Evolutionary conservation across 208 protist species (phyloP), one percentile per base, ranked within the genome.

Genomic region (Trypanosoma cruzi): DNA sequence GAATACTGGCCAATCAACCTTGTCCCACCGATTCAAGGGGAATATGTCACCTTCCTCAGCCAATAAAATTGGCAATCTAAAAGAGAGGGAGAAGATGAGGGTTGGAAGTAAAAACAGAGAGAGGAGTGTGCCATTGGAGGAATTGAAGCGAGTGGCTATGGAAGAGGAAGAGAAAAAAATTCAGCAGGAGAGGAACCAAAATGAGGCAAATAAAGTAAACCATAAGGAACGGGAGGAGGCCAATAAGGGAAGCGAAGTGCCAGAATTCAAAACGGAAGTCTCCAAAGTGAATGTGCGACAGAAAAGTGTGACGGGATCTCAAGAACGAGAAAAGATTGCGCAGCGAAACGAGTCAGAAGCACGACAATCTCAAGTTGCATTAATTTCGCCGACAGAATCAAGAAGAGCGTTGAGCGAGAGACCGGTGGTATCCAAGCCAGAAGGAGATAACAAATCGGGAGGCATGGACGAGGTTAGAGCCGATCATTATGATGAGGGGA

Each of bases 61-160:
- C 20, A 18, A 29, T 24, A 28, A 29, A 48, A 14, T 26, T 52
- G 18, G 13, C 6, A 6, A 14, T n/a, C 13, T 40, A 34, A 6
- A 26, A 11, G 44, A 34, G 22, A 16, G n/a, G 18, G n/a, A 48
- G n/a, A 11, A 29, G n/a, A 20, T 62, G 57, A 46, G 6, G 26
- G 16, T 34, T 26, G 59, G 18, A 14, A 40, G 26, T 14, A 28
- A 63, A 63, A 49, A 24, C 20, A 20, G 40, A 11, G 22, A 42
- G 28, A 29, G n/a, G 11, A 32, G 16, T 32, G 16, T 68, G 22
- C 55, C 63, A 32, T 59, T 49, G n/a, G 34, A 34, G 29, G 34
- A 68, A 16, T 20, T 68, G 34, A 68, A 68, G 50, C 63, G 8
- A 0, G 32, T 68, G 22, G 48, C 63, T 11, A n/a, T 13, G 24